Evolutionary conservation across 1,139 yeast species (phyloP), one percentile per base, ranked within the genome.

Genomic region (Suzukiozyma palmioleophila): DNA sequence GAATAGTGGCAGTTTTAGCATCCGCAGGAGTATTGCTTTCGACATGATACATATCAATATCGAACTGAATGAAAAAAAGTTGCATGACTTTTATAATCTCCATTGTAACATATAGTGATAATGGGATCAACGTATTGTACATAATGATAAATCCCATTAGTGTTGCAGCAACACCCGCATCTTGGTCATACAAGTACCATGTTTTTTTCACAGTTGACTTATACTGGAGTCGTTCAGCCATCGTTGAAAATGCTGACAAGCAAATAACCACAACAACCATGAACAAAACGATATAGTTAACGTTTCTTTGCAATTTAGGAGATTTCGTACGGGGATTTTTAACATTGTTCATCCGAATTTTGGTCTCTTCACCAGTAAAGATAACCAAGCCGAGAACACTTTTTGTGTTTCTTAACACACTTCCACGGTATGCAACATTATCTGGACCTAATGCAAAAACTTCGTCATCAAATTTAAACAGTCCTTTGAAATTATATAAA

Each of bases 71-170:
- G 45, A 90, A 69, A 33, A 83, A 61, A 59, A 89, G 74, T 58
- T 94, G 98, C 64, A 84, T 78, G 3, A 86, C 84, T 57, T 92
- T 92, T 54, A 92, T 89, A 45, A 92, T 84, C 56, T 94, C 99
- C 90, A 92, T 86, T 0, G 97, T 89, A 25, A 92, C 98, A 55
- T 94, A 94, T 33, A 94, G 76, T 0, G 98, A 92, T 30, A 92
- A 69, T 0, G 98, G 98, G 56, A 94, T 94, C 65, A 94, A 73
- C 0, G 98, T 92, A 56, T 92, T 92, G 67, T 84, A 92, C 97
- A 94, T 90, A 66, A 94, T 92, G 48, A 94, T 84, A 59, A 85
- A 94, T 1, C 97, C 90, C 96, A 92, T 89, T 36, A 92, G 72
- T 0, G 95, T 87, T 1, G 96, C 85, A 1, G 95, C 94, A 10